Evolutionary conservation across 2,329 filamentous ascomycete genomes (phyloP), one percentile per base, ranked within the genome.

Genomic region (Colletotrichum paranaense): DNA sequence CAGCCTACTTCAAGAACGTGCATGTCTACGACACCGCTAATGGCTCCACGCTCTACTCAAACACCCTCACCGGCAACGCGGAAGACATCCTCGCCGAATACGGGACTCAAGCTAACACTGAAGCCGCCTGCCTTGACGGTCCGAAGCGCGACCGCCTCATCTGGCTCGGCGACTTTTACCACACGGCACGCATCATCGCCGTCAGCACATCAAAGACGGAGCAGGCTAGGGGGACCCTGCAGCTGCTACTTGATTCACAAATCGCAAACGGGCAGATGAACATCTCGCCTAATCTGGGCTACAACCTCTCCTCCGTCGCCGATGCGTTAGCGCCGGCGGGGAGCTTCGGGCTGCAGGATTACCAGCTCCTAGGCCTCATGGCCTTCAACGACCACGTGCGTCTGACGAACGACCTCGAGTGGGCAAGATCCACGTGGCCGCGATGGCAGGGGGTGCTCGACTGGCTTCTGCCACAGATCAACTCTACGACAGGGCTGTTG

Each of bases 111-210:
- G 73, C 75, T 1, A 82, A 85, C 28, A 70, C 78, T 1, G 75
- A 76, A 5, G 75, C 78, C 16, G 80, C 79, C 8, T 78, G 78
- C 0, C 75, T 79, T 0, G 89, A 92, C 76, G 89, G 89, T 5
- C 87, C 88, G 0, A 91, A 91, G 77, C 83, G 90, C 32, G 90
- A 91, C 75, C 84, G 88, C 4, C 81, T 89, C 12, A 86, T 92
- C 1, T 92, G 89, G 89, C 86, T 90, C 9, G 90, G 90, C 1
- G 90, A 92, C 76, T 85, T 84, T 66, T 82, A 81, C 53, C 83
- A 86, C 74, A 85, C 85, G 0, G 76, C 80, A 1, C 78, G 80
- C 12, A 79, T 85, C 22, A 76, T 85, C 12, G 78, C 76, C 0
- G 77, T 78, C 1, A 82, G 79, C 8, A 86, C 84, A 1, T 76